Percentiles rank a stretch among this genome's conserved stretches.
Evolutionary conservation across 2,329 filamentous ascomycete genomes (phyloP).

Genomic region (Fusarium napiforme): DNA sequence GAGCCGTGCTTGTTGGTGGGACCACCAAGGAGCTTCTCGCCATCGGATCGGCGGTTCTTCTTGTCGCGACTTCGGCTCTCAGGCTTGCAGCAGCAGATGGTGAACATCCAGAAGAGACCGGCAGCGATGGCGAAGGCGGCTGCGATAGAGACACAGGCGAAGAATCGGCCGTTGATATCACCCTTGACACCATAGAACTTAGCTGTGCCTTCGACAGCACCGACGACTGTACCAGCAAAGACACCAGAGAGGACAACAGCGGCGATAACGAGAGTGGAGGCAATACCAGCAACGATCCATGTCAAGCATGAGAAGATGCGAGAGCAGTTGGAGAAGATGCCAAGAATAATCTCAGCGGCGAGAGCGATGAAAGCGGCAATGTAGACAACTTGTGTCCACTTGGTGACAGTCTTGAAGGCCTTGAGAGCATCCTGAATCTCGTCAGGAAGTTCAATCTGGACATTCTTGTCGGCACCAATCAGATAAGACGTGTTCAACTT

Average conservation of each 20-base stretch:
- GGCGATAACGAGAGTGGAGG: constrained; percentile 64
- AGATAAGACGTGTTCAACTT: constrained; percentile 73
- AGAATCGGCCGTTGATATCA: constrained; percentile 74
- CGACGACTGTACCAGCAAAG: constrained; percentile 76
- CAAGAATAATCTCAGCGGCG: constrained; percentile 77
- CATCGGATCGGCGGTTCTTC: constrained; percentile 51
- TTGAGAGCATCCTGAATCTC: constrained; percentile 75
- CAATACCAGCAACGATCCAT: constrained; percentile 77
- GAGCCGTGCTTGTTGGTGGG: constrained; percentile 48
- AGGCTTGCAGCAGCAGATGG: constrained; percentile 80
- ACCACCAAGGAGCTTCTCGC: constrained; percentile 64
- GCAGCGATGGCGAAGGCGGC: constrained; percentile 80
- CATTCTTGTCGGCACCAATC: constrained; percentile 55
- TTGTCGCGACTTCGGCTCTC: constrained; percentile 50
- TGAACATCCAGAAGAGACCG: constrained; percentile 90
- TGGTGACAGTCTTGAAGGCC: constrained; percentile 77
- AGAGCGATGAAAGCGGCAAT: constrained; percentile 78
- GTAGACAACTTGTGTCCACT: constrained; percentile 87
- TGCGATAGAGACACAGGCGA: constrained; percentile 81
- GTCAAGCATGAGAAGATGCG: constrained; percentile 84
- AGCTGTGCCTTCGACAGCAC: constrained; percentile 61
- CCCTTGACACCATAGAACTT: constrained; percentile 77
- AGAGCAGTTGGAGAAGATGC: constrained; percentile 85
- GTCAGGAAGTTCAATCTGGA: constrained; percentile 73
- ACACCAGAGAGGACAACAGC: constrained; percentile 80